Evolutionary conservation across 2,329 filamentous ascomycete species (phyloP), one percentile per base, ranked within the genome.

Genomic region (Fonsecaea erecta): DNA sequence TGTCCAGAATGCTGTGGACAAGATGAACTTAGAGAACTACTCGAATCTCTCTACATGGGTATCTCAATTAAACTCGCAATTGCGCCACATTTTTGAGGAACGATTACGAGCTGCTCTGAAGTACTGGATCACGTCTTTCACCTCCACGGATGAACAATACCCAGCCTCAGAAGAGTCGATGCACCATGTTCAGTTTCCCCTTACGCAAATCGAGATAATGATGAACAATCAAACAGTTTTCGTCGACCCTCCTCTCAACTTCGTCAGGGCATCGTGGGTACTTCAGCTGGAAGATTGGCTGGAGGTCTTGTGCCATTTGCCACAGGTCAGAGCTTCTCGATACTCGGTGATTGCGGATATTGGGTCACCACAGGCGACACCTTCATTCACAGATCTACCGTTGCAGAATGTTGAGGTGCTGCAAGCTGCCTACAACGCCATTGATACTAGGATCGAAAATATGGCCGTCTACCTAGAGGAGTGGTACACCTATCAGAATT

Each of bases 141-240:
- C 92, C 74, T 85, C 89, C 63, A 72, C 76, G 21, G 65, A 68
- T 26, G 55, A 24, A 18, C 60, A 52, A 30, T 60, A 71, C 71
- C 43, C 54, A 37, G 43, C 60, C 37, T 30, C 64, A 52, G 68
- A 70, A 40, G 68, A 69, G 32, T 40, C 63, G 16, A 43, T 65
- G 6, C 77, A 79, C 67, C 74, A 71, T 21, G 77, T 81, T 34
- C 73, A 78, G 52, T 82, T 82, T 67, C 75, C 78, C 5, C 74
- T 74, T 34, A 85, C 96, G 26, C 84, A 95, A 16, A 92, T 97
- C 71, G 95, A 99, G 76, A 90, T 99, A 61, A 95, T 92, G 5
- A 99, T 99, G 92, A 91, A 92, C 34, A 98, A 98, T 73, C 95
- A 99, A 77, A 90, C 97, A 70, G 97, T 99, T 71, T 97, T 96